A percentile compares a stretch with the other conserved stretches of the same genome.
phyloP scores from a whole-genome alignment of 2,329 filamentous ascomycete species.

The Dendryphion nanum region DNA sequence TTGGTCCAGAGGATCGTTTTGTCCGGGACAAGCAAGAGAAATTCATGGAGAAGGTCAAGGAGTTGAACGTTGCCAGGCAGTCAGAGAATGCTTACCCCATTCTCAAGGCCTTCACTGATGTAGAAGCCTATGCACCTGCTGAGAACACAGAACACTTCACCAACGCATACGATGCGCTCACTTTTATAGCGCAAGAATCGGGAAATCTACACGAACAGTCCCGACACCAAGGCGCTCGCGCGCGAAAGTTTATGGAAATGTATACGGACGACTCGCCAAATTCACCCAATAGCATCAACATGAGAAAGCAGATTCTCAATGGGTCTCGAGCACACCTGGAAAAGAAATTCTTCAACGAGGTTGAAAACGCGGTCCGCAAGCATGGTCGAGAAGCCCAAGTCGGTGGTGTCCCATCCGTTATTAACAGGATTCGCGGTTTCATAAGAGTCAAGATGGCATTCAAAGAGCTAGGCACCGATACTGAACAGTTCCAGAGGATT shows the following conservation, averaged over 20 bases:
- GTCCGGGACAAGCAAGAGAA: constrained; percentile 80
- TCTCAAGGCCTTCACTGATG: constrained; percentile 70
- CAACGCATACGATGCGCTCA: constrained; percentile 79
- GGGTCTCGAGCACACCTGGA: constrained; percentile 81
- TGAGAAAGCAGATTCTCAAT: constrained; percentile 76
- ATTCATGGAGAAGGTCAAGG: constrained; percentile 75
- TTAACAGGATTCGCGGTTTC: constrained; percentile 90
- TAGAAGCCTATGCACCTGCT: constrained; percentile 69
- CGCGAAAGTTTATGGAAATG: constrained; percentile 71
- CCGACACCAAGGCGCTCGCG: constrained; percentile 61
- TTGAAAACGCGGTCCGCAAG: constrained; percentile 75
- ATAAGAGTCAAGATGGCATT: constrained; percentile 76
- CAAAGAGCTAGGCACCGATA: constrained; percentile 82
- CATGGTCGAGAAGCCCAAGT: constrained; percentile 86
- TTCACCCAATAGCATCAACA: constrained; percentile 61
- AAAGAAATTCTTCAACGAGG: constrained; percentile 72
- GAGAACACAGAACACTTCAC: constrained; percentile 72
- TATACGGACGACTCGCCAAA: constrained; percentile 75
- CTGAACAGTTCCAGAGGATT: constrained; percentile 74
- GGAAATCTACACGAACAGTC: constrained; percentile 59
- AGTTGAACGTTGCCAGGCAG: constrained; percentile 71
- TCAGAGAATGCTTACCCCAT: constrained; percentile 69
- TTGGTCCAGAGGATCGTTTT: constrained; percentile 69
- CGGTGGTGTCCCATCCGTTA: constrained; percentile 81
- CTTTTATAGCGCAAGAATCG: constrained; percentile 74